A percentile compares a stretch with the other conserved stretches of the same genome.
Evolutionary conservation across 768 basidiomycete species (phyloP).

Genomic region (Tylopilus cervinicoccineus): DNA sequence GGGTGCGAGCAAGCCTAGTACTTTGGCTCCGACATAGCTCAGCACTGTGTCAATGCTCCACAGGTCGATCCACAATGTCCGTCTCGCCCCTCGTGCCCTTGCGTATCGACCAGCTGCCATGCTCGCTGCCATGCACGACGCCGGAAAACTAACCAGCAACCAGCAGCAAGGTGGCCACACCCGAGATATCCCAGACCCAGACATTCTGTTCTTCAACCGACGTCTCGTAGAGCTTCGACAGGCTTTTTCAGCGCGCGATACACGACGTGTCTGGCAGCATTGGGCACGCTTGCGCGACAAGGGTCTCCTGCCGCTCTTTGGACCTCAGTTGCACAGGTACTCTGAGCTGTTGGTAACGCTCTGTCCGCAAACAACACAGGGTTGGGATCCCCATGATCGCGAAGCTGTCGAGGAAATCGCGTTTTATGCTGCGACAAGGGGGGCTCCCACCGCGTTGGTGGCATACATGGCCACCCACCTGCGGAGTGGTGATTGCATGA

Average conservation of each 20-base stretch:
- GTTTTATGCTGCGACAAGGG: constrained; percentile 41
- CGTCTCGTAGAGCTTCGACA: constrained; percentile 36
- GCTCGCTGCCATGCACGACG: constrained; percentile 6
- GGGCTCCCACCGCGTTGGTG: constrained; percentile 45
- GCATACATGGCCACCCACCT: constrained; percentile 48
- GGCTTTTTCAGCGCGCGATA: constrained; percentile 36
- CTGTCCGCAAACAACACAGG: constrained; percentile 18
- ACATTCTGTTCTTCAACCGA: constrained; percentile 35
- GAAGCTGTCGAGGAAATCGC: constrained; percentile 45
- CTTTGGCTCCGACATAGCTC: neutral
- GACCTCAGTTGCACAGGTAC: constrained; percentile 39
- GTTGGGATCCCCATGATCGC: constrained; percentile 28
- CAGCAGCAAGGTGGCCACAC: constrained; percentile 7
- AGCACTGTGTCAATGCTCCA: constrained; percentile 22
- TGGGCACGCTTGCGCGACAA: constrained; percentile 45
- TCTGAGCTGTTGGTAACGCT: constrained; percentile 34
- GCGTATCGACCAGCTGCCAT: constrained; percentile 18
- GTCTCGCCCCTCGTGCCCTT: constrained; percentile 34
- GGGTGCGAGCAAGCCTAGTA: constrained; percentile 3
- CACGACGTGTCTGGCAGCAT: constrained; percentile 24
- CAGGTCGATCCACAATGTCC: constrained; percentile 20
- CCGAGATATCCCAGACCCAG: constrained; percentile 23
- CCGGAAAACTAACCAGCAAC: neutral
- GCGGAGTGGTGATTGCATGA: constrained; percentile 35
- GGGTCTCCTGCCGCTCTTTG: constrained; percentile 44